Evolutionary conservation across 495 filamentous ascomycete species (phyloP), one percentile per base, ranked within the genome.

Genomic region (Apodospora peruviana): DNA sequence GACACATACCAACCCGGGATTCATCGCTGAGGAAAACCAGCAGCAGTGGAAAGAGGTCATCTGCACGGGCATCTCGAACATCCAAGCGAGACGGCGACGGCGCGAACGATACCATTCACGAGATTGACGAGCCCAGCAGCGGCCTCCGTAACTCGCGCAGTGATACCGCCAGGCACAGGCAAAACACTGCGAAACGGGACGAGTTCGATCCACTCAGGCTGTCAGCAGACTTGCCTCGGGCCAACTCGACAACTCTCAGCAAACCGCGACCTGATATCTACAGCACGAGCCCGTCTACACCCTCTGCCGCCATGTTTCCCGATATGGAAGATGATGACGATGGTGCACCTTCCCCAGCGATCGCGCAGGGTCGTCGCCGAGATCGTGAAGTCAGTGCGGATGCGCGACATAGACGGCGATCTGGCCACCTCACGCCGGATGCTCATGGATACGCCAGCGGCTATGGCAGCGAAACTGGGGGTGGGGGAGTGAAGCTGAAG

Each of bases 301-400:
- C 62, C 1, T 44, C 58, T 4, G 22, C 34, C 16, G 45, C 47
- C 37, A 64, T 61, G 58, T 58, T 66, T 18, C 34, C 62, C 0
- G 61, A 60, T 21, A 2, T 47, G 1, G 57, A 61, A 21, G 43
- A 47, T 25, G 49, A 61, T 16, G 80, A 85, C 21, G 82, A 85
- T 37, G 85, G 81, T 46, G 85, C 86, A 1, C 85, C 85, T 8
- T 83, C 83, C 3, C 86, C 86, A 3, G 77, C 80, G 1, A 73
- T 88, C 18, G 76, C 80, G 42, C 74, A 83, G 69, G 66, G 73
- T 48, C 63, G 74, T 46, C 62, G 73, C n/a, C 68, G 76, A 40
- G 63, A 76, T 62, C 51, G 69, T 50, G 64, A 66, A 48, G 41
- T 58, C 34, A 73, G 63, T 49, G 51, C 57, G 34, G 73, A 69